phyloP scores from a whole-genome alignment of 371 early-diverging fungal genomes.

The Synchytrium microbalum region DNA sequence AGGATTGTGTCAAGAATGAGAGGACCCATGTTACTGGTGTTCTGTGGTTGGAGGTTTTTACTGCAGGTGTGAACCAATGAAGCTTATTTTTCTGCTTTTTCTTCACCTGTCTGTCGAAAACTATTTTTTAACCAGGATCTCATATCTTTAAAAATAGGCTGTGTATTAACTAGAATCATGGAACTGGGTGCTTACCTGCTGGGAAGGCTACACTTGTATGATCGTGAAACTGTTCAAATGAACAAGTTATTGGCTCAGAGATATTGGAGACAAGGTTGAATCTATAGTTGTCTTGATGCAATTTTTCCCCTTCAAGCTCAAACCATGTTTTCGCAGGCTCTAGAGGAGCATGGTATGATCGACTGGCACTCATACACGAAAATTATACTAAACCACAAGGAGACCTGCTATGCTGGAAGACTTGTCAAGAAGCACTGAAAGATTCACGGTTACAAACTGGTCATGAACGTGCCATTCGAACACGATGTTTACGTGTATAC shows the following conservation, averaged over 20 bases:
- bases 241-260: conserved; percentile 14
- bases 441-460: conserved; percentile 17
- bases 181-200: background rate
- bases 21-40: conserved; percentile 22
- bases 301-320: background rate
- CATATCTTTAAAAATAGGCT: conserved; percentile 10
- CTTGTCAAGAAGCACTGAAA: conserved; percentile 15
- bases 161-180: conserved; percentile 21
- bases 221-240: conserved; percentile 5
- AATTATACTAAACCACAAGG: background rate
- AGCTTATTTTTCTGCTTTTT: background rate
- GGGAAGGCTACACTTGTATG: conserved; percentile 7
- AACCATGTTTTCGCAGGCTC: conserved; percentile 4
- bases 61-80: conserved; percentile 15
- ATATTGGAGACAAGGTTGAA: conserved; percentile 8
- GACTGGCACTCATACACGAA: conserved; percentile 12
- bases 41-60: conserved; percentile 25
- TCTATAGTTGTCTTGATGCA: background rate
- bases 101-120: background rate
- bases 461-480: conserved; percentile 8
- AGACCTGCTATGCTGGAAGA: conserved; percentile 5
- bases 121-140: conserved; percentile 3
- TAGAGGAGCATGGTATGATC: conserved; percentile 23
- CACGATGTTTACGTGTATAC: conserved; percentile 9
- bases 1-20: conserved; percentile 1